These are phyloP conservation scores for Scheffersomyces stipitis DNA, from an alignment of 805 yeast genomes.

Conservation along the genomic window DNA sequence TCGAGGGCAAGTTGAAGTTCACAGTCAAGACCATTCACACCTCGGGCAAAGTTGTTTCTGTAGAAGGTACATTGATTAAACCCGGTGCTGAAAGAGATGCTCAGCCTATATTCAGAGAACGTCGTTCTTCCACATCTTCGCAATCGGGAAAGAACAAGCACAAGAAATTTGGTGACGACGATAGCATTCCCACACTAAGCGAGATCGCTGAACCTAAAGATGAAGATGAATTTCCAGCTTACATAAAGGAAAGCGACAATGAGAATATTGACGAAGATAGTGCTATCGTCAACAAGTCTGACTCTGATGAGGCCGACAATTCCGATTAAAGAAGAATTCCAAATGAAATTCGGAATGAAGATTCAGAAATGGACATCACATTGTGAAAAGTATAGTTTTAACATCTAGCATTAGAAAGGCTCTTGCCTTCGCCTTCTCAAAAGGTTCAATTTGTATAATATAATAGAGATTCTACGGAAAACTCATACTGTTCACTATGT, in stretches of 20 bases:
- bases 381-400: background rate
- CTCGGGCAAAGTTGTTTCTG: slow-evolving; percentile 78
- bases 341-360: background rate
- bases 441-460: too few relatives aligned
- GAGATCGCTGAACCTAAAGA: slow-evolving; percentile 14
- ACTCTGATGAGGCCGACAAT: slow-evolving; percentile 19
- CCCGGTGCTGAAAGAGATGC: slow-evolving; percentile 58
- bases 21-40: slow-evolving; percentile 70
- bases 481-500: too few relatives aligned
- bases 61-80: slow-evolving; percentile 79
- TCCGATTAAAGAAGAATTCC: slow-evolving; percentile 8
- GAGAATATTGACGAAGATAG: slow-evolving; percentile 24
- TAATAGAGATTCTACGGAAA: too few relatives aligned
- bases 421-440: too few relatives aligned
- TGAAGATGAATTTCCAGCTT: slow-evolving; percentile 16
- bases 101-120: slow-evolving; percentile 51
- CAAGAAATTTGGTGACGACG: slow-evolving; percentile 46
- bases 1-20: slow-evolving; percentile 83
- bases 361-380: too few relatives aligned
- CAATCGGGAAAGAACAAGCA: slow-evolving; percentile 9
- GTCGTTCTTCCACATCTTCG: slow-evolving; percentile 27
- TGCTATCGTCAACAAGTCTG: slow-evolving; percentile 21
- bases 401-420: too few relatives aligned
- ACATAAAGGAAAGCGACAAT: slow-evolving; percentile 18
- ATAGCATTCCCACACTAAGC: slow-evolving; percentile 10